A percentile compares a stretch with the other conserved stretches of the same genome.
Evolutionary conservation across 192 early-diverging fungal genomes (phyloP).

Genomic region (Linnemannia hyalina): DNA sequence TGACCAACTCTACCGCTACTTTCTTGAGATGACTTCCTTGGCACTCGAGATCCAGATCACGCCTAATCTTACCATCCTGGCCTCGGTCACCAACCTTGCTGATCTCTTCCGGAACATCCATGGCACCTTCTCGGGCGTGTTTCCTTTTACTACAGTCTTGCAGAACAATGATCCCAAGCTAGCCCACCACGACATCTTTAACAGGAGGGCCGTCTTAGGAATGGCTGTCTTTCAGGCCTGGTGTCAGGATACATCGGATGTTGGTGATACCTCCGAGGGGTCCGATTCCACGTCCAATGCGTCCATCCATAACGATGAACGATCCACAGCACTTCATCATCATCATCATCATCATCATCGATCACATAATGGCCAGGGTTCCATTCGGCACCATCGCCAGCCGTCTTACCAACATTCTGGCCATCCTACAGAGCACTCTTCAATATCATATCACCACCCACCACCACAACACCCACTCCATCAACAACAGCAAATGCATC

Average conservation of each 20-base stretch:
- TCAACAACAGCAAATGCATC: slow-evolving; percentile 1
- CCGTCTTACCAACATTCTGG: neutral
- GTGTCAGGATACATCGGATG: slow-evolving; percentile 47
- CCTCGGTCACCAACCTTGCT: slow-evolving; percentile 32
- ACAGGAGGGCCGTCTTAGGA: slow-evolving; percentile 17
- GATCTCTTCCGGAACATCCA: slow-evolving; percentile 44
- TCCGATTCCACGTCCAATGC: slow-evolving; percentile 14
- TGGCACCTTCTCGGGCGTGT: slow-evolving; percentile 47
- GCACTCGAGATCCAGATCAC: slow-evolving; percentile 45
- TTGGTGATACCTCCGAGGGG: slow-evolving; percentile 38
- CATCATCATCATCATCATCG: neutral
- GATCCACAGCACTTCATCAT: neutral
- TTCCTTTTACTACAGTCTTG: slow-evolving; percentile 25
- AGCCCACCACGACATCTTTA: slow-evolving; percentile 9
- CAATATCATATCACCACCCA: neutral
- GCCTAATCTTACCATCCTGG: slow-evolving; percentile 19
- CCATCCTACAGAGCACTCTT: neutral
- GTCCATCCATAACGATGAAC: slow-evolving; percentile 6
- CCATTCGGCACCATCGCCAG: neutral
- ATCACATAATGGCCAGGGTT: neutral
- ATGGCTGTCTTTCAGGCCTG: slow-evolving; percentile 50
- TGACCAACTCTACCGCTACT: slow-evolving; percentile 36
- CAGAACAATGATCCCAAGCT: slow-evolving; percentile 26
- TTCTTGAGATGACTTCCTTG: slow-evolving; percentile 38
- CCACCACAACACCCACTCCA: neutral